Evolutionary conservation across 2,329 filamentous ascomycete genomes (phyloP).

Genomic region (Macrophomina tecta): DNA sequence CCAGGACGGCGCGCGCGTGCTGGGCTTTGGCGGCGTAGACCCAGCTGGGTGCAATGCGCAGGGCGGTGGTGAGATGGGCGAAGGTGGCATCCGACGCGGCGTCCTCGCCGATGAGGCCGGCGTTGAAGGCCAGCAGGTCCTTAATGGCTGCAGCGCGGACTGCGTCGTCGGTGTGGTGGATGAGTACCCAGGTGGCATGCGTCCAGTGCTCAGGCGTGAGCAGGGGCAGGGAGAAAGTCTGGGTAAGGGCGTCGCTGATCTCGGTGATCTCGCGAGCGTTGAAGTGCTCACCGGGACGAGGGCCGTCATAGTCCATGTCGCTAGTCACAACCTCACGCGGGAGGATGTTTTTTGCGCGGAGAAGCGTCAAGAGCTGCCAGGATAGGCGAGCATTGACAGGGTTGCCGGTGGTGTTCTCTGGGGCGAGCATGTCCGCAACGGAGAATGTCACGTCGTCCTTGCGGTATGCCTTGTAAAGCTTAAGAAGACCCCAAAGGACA

Average conservation of each 20-base stretch:
- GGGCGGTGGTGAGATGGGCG: slow-evolving; percentile 11
- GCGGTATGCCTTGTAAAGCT: slow-evolving; percentile 73
- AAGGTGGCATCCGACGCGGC: slow-evolving; percentile 21
- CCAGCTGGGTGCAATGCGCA: slow-evolving; percentile 72
- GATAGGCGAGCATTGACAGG: slow-evolving; percentile 76
- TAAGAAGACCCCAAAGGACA: slow-evolving; percentile 84
- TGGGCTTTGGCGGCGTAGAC: slow-evolving; percentile 87
- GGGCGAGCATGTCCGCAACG: slow-evolving; percentile 74
- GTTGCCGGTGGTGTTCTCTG: slow-evolving; percentile 77
- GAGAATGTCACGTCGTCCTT: slow-evolving; percentile 45
- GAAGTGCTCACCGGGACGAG: slow-evolving; percentile 28
- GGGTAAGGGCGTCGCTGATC: slow-evolving; percentile 64
- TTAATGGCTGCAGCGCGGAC: slow-evolving; percentile 56
- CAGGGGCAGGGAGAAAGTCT: slow-evolving; percentile 45
- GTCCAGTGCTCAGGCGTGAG: slow-evolving; percentile 44
- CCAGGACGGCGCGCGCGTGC: slow-evolving; percentile 75
- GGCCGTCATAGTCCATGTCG: slow-evolving; percentile 33
- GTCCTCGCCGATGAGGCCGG: slow-evolving; percentile 22
- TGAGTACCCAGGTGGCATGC: slow-evolving; percentile 73
- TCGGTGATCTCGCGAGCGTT: slow-evolving; percentile 30
- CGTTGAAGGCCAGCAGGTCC: slow-evolving; percentile 22
- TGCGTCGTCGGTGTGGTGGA: slow-evolving; percentile 71
- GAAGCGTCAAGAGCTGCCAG: slow-evolving; percentile 79
- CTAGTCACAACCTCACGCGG: slow-evolving; percentile 36
- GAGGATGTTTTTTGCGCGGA: slow-evolving; percentile 37